Percentiles rank a stretch among this genome's conserved stretches.
Conservation (phyloP, 768 basidiomycete genomes). For the Hebeloma cylindrosporum region DNA sequence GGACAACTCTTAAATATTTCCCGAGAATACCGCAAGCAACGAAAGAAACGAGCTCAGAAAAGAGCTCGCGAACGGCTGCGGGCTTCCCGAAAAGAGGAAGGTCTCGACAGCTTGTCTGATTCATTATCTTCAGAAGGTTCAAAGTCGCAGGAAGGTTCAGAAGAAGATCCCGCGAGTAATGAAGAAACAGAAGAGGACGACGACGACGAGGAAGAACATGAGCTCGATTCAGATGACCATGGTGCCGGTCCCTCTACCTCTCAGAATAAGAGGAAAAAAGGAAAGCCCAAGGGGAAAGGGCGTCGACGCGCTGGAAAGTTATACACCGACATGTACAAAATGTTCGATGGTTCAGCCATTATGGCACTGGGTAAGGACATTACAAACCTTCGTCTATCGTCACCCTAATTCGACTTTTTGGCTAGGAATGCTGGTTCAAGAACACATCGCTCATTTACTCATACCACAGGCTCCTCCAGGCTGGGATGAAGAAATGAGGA, state of each 20-base stretch:
- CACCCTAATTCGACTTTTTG: neutral
- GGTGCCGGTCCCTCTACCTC: too few relatives aligned
- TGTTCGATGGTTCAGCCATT: conserved; percentile 71
- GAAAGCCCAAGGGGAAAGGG: conserved; percentile 5
- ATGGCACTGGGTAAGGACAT: conserved; percentile 60
- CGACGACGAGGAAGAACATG: conserved; percentile 13
- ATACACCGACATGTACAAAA: conserved; percentile 70
- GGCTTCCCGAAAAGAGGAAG: neutral
- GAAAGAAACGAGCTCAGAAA: conserved; percentile 33
- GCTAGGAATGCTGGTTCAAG: conserved; percentile 68
- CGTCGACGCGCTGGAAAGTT: conserved; percentile 20
- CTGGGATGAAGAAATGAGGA: conserved; percentile 43
- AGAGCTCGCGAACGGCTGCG: too few relatives aligned
- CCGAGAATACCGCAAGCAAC: conserved; percentile 44
- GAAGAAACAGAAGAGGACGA: conserved; percentile 7
- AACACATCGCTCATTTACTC: conserved; percentile 51
- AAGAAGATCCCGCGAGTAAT: neutral
- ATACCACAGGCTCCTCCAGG: conserved; percentile 39
- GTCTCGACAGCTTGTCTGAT: conserved; percentile 1
- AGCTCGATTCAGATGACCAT: too few relatives aligned
- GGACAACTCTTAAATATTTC: conserved; percentile 58
- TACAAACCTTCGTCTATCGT: neutral
- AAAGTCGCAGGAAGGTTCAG: neutral
- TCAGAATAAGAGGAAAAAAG: conserved; percentile 20
- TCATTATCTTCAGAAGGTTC: neutral